A percentile compares a stretch with the other conserved stretches of the same genome.
These are phyloP conservation scores for Aegilops bicornis DNA, from an alignment of 176 grass and related monocot species.

Conservation along the genomic window DNA sequence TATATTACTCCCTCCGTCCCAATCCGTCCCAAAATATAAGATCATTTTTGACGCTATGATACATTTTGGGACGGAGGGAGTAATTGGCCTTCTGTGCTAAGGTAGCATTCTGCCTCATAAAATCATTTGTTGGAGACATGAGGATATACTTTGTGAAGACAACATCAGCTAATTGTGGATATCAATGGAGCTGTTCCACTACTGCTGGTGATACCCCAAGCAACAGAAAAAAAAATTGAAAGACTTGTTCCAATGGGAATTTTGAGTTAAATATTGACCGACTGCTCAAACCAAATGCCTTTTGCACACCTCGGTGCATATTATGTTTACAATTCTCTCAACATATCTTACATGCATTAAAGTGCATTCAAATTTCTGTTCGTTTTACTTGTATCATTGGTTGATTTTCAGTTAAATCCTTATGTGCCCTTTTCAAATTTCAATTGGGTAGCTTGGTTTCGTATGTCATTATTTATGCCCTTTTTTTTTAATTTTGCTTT, in stretches of 20 bases:
- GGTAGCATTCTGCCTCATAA: background rate
- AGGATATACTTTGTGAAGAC: background rate
- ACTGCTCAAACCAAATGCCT: background rate
- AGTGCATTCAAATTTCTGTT: background rate
- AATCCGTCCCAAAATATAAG: too few species aligned
- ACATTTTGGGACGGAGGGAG: too few species aligned
- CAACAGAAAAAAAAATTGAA: background rate
- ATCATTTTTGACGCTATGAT: too few species aligned
- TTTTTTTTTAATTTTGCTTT: background rate
- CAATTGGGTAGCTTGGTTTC: conserved; percentile 5
- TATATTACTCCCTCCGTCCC: background rate
- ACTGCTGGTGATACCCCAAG: conserved; percentile 3
- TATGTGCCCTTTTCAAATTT: background rate
- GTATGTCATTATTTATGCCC: conserved; percentile 8
- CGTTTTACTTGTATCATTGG: background rate
- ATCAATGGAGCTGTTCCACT: background rate
- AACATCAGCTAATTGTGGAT: background rate
- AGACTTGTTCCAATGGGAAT: background rate
- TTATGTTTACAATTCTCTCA: background rate
- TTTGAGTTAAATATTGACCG: conserved; percentile 15
- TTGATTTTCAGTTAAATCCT: background rate
- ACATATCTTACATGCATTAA: background rate
- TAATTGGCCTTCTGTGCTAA: background rate
- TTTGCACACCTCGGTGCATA: background rate
- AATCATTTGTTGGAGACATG: background rate